Percentiles rank a stretch among this genome's conserved stretches.
phyloP scores from a whole-genome alignment of 805 yeast genomes.

The Candida suzukii region DNA sequence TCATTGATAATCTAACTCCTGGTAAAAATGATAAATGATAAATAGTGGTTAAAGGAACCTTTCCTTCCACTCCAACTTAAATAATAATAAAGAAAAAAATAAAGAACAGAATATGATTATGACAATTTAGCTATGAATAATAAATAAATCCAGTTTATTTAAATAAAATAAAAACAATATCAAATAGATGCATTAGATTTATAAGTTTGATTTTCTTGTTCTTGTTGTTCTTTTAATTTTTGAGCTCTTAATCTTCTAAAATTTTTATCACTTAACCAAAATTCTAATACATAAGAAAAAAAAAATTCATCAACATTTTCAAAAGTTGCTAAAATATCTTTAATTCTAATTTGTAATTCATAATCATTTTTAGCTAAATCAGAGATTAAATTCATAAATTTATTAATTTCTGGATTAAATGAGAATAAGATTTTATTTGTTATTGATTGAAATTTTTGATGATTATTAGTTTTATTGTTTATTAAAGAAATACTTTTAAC shows the following conservation, averaged over 20 bases:
- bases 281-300: constrained; percentile 25
- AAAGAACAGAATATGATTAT: too few species aligned
- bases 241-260: constrained; percentile 10
- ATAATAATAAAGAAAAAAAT: too few species aligned
- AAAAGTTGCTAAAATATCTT: constrained; percentile 20
- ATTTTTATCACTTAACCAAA: constrained; percentile 26
- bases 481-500: not conserved
- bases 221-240: not conserved
- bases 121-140: too few species aligned
- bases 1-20: too few species aligned
- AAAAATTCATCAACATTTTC: constrained; percentile 26
- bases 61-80: too few species aligned
- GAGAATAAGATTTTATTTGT: not conserved
- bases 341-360: constrained; percentile 21
- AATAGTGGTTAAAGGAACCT: too few species aligned
- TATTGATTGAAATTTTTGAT: not conserved
- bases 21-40: too few species aligned
- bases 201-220: not conserved
- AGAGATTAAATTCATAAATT: constrained; percentile 18
- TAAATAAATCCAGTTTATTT: too few species aligned
- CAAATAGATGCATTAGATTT: not conserved
- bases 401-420: constrained; percentile 17
- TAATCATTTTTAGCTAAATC: constrained; percentile 25
- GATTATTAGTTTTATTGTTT: not conserved
- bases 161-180: too few species aligned